phyloP scores from a whole-genome alignment of 2,329 filamentous ascomycete species.

The Ceratocystis colombiana region DNA sequence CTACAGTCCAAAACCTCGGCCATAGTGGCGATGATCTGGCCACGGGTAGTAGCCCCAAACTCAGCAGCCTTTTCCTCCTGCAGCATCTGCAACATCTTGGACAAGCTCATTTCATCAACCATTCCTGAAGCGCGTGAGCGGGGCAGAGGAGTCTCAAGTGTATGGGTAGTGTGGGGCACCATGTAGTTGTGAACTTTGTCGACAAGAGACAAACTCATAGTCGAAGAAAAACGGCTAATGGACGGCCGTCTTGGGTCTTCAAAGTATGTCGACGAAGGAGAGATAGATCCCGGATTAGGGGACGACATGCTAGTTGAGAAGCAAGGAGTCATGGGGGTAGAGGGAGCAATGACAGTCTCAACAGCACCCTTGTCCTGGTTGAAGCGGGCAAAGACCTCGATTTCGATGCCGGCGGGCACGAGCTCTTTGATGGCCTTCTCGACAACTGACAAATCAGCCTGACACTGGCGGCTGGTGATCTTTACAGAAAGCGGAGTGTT shows the following conservation, averaged over 20 bases:
- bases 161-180: conserved; percentile 34
- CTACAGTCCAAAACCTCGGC: conserved; percentile 38
- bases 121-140: conserved; percentile 29
- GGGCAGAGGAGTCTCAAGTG: conserved; percentile 33
- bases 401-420: conserved; percentile 15
- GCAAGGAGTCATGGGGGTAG: conserved; percentile 9
- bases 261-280: conserved; percentile 16
- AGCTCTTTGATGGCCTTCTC: conserved; percentile 27
- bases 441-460: conserved; percentile 31
- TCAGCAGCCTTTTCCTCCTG: conserved; percentile 28
- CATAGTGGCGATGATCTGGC: conserved; percentile 37
- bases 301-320: neutral
- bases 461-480: conserved; percentile 34
- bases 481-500: conserved; percentile 38
- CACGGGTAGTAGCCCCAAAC: conserved; percentile 31
- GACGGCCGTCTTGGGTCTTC: conserved; percentile 17
- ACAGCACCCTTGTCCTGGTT: conserved; percentile 24
- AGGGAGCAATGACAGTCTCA: conserved; percentile 19
- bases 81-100: conserved; percentile 31
- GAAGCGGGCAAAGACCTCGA: conserved; percentile 24
- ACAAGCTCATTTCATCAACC: conserved; percentile 33
- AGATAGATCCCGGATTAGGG: neutral
- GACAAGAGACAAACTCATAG: conserved; percentile 17
- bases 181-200: conserved; percentile 32
- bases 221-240: conserved; percentile 18